phyloP scores from a whole-genome alignment of 371 early-diverging fungal genomes.

The Mucor mucedo region DNA sequence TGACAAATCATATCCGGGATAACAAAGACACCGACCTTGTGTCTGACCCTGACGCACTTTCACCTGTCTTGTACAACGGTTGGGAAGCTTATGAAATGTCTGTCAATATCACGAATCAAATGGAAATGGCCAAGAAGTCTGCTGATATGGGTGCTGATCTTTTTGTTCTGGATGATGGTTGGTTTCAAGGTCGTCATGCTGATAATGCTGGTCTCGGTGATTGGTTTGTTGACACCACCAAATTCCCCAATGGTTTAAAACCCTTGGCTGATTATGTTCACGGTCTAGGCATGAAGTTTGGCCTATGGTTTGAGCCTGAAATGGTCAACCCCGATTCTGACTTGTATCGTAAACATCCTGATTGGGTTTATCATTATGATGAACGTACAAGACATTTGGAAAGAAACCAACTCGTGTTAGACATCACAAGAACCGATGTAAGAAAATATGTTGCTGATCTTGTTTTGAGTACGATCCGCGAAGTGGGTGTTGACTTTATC shows the following conservation, averaged over 20 bases:
- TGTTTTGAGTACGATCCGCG: conserved; percentile 14
- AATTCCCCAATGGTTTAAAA: conserved; percentile 58
- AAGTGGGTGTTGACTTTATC: conserved; percentile 42
- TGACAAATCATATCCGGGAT: conserved; percentile 29
- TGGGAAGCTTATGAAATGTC: conserved; percentile 53
- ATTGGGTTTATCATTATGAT: conserved; percentile 47
- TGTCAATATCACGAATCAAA: conserved; percentile 35
- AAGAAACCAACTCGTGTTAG: conserved; percentile 44
- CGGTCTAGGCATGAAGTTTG: conserved; percentile 53
- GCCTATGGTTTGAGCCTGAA: conserved; percentile 65
- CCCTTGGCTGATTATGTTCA: conserved; percentile 50
- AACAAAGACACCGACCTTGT: conserved; percentile 18
- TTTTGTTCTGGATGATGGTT: conserved; percentile 64
- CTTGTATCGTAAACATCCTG: conserved; percentile 50
- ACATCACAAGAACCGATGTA: conserved; percentile 39
- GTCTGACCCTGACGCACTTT: neutral
- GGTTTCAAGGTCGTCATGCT: conserved; percentile 42
- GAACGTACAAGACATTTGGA: conserved; percentile 31
- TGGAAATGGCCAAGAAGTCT: conserved; percentile 31
- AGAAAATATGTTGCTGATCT: conserved; percentile 23
- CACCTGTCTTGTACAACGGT: conserved; percentile 47
- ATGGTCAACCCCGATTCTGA: conserved; percentile 49
- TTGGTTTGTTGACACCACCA: conserved; percentile 49
- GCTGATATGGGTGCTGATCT: conserved; percentile 46
- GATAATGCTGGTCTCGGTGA: conserved; percentile 59